Conservation (phyloP, 257 asterid species). For the Fraxinus excelsior region DNA sequence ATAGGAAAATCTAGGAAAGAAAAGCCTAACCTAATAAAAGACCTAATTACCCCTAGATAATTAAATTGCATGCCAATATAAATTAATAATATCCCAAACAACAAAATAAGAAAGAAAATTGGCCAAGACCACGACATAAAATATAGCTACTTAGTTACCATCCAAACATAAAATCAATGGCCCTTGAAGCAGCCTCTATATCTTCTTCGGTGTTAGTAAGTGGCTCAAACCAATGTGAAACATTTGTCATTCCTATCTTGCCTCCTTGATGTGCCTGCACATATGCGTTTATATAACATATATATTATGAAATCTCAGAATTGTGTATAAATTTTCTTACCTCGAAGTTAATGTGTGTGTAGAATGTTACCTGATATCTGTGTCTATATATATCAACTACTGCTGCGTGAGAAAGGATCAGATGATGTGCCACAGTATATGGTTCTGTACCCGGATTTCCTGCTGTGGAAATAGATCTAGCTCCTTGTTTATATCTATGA, state of each 20-base stretch:
- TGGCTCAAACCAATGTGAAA: conserved; percentile 31
- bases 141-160: conserved; percentile 24
- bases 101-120: no score
- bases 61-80: no score
- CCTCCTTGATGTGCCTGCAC: conserved; percentile 34
- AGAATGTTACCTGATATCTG: neutral
- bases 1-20: no score
- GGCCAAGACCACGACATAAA: no score
- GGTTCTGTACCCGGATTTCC: conserved; percentile 25
- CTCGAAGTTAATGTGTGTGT: no score
- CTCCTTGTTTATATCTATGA: neutral
- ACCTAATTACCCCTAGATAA: no score
- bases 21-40: no score
- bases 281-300: neutral
- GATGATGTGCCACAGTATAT: conserved; percentile 17
- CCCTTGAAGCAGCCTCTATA: conserved; percentile 8
- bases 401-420: conserved; percentile 22
- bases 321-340: no score
- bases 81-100: no score
- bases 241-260: conserved; percentile 35
- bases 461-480: neutral
- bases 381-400: conserved; percentile 13
- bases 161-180: conserved; percentile 37
- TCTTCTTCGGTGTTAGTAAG: conserved; percentile 18
- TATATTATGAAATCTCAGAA: no score